These are phyloP conservation scores for Candida sanyaensis DNA, from an alignment of 1,139 yeast genomes.

Conservation along the genomic window DNA sequence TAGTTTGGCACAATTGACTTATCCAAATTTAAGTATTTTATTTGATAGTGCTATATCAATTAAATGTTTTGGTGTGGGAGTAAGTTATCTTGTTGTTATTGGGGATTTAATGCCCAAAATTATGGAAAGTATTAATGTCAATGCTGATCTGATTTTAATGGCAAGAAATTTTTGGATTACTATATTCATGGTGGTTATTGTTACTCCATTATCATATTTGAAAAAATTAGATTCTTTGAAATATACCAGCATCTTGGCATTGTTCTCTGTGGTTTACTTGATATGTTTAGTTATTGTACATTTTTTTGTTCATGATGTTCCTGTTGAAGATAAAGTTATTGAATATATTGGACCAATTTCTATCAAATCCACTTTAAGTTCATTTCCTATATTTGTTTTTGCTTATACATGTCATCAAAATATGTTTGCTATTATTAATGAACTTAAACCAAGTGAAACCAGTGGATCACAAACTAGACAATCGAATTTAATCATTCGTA, in stretches of 20 bases:
- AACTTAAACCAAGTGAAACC: conserved; percentile 35
- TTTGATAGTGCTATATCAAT: conserved; percentile 58
- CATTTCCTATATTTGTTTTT: conserved; percentile 89
- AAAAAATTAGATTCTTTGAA: conserved; percentile 80
- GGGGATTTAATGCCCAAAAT: conserved; percentile 91
- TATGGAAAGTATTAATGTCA: conserved; percentile 41
- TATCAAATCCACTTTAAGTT: conserved; percentile 34
- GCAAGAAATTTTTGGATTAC: conserved; percentile 72
- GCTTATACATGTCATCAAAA: conserved; percentile 97
- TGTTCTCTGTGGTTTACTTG: conserved; percentile 77
- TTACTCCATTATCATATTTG: conserved; percentile 71
- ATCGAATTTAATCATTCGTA: conserved; percentile 54
- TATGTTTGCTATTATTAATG: conserved; percentile 88
- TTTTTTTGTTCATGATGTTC: conserved; percentile 45
- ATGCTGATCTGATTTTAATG: conserved; percentile 22
- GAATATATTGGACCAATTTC: conserved; percentile 43
- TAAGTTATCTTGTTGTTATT: conserved; percentile 82
- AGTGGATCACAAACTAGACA: conserved; percentile 53
- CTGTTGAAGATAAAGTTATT: conserved; percentile 21
- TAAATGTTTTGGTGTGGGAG: conserved; percentile 87
- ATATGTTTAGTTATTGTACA: conserved; percentile 72
- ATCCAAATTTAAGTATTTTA: conserved; percentile 47
- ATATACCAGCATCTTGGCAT: conserved; percentile 83
- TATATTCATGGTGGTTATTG: conserved; percentile 57
- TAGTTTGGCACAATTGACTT: conserved; percentile 54